Conservation (phyloP, 805 yeast species). For the Tetrapisispora taiwanensis region DNA sequence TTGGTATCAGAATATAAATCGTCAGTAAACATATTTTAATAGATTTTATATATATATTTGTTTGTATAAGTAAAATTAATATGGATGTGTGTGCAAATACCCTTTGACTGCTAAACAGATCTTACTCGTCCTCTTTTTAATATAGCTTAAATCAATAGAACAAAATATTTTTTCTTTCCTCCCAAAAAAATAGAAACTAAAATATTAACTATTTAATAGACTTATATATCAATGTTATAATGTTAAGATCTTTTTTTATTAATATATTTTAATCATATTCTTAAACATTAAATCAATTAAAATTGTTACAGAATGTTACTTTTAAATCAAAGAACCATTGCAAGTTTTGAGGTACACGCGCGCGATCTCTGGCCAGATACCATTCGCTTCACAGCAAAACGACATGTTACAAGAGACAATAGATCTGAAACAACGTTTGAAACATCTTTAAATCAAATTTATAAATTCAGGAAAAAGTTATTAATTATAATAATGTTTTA, state of each 20-base stretch:
- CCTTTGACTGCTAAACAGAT: no score
- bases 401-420: neutral
- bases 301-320: no score
- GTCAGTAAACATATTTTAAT: conserved; percentile 3
- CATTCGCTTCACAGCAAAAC: neutral
- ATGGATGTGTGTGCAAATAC: no score
- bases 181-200: no score
- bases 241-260: no score
- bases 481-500: no score
- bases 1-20: conserved; percentile 3
- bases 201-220: no score
- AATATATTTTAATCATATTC: neutral
- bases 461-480: no score
- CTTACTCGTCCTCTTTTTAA: no score
- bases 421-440: neutral
- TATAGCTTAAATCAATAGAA: no score
- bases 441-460: neutral
- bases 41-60: neutral
- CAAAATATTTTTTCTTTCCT: no score
- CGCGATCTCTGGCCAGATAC: neutral
- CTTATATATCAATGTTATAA: neutral
- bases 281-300: neutral
- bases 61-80: neutral
- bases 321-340: neutral
- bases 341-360: conserved; percentile 2